A percentile compares a stretch with the other conserved stretches of the same genome.
These are phyloP conservation scores for Aspergillus ochraceoroseus DNA, from an alignment of 2,329 filamentous ascomycete genomes.

Conservation along the genomic window DNA sequence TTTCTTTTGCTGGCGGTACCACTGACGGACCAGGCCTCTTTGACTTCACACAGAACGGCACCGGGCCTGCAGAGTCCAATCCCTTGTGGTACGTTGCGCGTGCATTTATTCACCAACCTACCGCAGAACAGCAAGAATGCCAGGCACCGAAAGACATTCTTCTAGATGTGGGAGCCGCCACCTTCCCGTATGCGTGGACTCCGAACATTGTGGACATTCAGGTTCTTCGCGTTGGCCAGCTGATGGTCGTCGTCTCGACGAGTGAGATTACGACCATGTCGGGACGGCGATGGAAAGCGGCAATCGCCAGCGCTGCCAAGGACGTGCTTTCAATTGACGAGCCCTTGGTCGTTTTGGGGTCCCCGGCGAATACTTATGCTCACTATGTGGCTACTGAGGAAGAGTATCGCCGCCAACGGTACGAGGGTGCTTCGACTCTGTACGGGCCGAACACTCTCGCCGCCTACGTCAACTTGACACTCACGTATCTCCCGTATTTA, in stretches of 20 bases:
- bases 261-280: slow-evolving; percentile 92
- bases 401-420: slow-evolving; percentile 78
- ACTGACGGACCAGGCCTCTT: slow-evolving; percentile 87
- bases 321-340: slow-evolving; percentile 48
- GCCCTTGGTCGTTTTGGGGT: slow-evolving; percentile 77
- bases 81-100: slow-evolving; percentile 78
- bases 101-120: slow-evolving; percentile 65
- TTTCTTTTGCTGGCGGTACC: slow-evolving; percentile 88
- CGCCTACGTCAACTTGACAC: slow-evolving; percentile 80
- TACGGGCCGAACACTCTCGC: slow-evolving; percentile 77
- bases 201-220: slow-evolving; percentile 91
- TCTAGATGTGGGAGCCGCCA: slow-evolving; percentile 80
- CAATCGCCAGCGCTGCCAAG: slow-evolving; percentile 55
- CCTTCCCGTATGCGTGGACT: slow-evolving; percentile 74
- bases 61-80: slow-evolving; percentile 63
- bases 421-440: slow-evolving; percentile 90
- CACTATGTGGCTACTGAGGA: slow-evolving; percentile 76
- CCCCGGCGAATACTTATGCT: slow-evolving; percentile 84
- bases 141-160: slow-evolving; percentile 80
- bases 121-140: slow-evolving; percentile 64
- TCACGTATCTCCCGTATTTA: slow-evolving; percentile 66
- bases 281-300: slow-evolving; percentile 76
- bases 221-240: slow-evolving; percentile 73
- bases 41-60: slow-evolving; percentile 86
- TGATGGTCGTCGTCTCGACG: slow-evolving; percentile 77